A percentile compares a stretch with the other conserved stretches of the same genome.
phyloP scores from a whole-genome alignment of 2,329 filamentous ascomycete genomes.

The Cladosporium halotolerans region DNA sequence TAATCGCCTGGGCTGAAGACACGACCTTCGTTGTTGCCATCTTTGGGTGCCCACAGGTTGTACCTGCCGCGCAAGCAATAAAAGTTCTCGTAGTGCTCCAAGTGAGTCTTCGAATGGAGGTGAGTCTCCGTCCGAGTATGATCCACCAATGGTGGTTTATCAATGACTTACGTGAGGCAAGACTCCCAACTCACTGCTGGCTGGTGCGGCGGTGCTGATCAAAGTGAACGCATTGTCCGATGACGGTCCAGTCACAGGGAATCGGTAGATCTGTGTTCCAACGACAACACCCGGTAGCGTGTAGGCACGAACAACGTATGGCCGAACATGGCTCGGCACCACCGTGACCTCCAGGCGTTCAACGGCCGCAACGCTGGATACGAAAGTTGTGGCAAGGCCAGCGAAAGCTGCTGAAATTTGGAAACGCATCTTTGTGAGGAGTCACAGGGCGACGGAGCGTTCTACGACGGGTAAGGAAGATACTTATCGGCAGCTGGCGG shows the following conservation, averaged over 20 bases:
- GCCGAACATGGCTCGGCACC: neutral
- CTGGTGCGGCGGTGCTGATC: neutral
- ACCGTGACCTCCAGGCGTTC: neutral
- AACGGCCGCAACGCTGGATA: too few relatives aligned
- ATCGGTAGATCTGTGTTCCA: neutral
- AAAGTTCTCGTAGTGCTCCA: neutral
- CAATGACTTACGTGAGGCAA: neutral
- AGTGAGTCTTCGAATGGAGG: neutral
- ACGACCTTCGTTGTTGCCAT: conserved; percentile 30
- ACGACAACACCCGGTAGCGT: neutral
- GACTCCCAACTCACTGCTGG: neutral
- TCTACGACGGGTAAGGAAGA: too few relatives aligned
- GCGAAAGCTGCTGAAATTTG: too few relatives aligned
- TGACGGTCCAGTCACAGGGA: neutral
- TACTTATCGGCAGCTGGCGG: too few relatives aligned
- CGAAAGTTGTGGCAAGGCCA: too few relatives aligned
- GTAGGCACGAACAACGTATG: neutral
- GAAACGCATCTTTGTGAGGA: too few relatives aligned
- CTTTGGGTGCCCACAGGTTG: conserved; percentile 40
- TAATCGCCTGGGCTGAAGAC: conserved; percentile 42
- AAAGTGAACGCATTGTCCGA: neutral
- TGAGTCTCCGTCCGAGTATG: neutral
- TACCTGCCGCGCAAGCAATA: conserved; percentile 29
- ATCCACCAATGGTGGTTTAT: too few relatives aligned
- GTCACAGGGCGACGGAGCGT: too few relatives aligned